phyloP scores from a whole-genome alignment of 192 early-diverging fungal genomes.

The Cladochytrium replicatum region DNA sequence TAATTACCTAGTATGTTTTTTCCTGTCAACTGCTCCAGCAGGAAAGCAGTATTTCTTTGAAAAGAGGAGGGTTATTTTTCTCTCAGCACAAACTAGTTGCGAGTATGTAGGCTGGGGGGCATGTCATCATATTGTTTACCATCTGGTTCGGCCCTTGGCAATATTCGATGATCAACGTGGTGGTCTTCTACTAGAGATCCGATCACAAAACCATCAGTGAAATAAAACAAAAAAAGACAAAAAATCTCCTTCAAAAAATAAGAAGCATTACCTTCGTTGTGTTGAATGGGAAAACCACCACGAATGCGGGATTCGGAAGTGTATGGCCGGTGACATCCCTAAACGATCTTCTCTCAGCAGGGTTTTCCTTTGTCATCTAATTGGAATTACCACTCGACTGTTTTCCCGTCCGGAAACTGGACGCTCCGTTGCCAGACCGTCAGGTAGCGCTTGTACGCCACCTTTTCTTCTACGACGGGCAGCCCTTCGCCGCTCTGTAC shows the following conservation, averaged over 20 bases:
- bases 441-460: not conserved
- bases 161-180: conserved; percentile 44
- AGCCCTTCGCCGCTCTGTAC: no score
- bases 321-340: conserved; percentile 44
- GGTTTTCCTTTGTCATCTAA: not conserved
- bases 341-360: not conserved
- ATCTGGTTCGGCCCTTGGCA: conserved; percentile 48
- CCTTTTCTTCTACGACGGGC: not conserved
- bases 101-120: not conserved
- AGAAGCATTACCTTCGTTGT: conserved; percentile 27
- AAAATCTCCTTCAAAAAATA: not conserved
- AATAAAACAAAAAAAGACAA: not conserved
- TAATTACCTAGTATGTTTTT: conserved; percentile 35
- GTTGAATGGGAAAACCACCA: conserved; percentile 37
- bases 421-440: conserved; percentile 14
- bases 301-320: conserved; percentile 33
- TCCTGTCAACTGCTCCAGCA: conserved; percentile 39
- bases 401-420: conserved; percentile 35
- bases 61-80: not conserved
- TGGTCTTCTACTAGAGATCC: conserved; percentile 35
- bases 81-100: no score
- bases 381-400: conserved; percentile 30
- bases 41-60: conserved; percentile 44
- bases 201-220: conserved; percentile 1
- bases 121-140: conserved; percentile 15